These are phyloP conservation scores for Kwoniella shandongensis DNA, from an alignment of 768 basidiomycete species.

Conservation along the genomic window DNA sequence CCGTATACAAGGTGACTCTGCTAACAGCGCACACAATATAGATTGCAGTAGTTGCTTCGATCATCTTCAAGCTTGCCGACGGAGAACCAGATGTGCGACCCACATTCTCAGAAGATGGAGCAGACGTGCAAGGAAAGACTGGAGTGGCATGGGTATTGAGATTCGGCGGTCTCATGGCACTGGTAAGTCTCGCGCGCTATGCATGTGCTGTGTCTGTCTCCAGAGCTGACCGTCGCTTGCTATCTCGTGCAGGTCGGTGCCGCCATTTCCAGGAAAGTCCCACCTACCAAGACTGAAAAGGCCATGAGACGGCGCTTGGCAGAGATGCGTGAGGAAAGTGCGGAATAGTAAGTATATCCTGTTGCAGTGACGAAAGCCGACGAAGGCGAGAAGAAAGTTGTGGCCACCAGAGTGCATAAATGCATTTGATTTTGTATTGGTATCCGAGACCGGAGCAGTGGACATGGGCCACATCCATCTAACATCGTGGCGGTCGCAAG, in stretches of 20 bases:
- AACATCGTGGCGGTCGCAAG: no score
- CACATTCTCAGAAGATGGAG: slow-evolving; percentile 56
- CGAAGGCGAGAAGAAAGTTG: no score
- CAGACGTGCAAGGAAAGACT: slow-evolving; percentile 67
- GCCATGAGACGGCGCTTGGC: slow-evolving; percentile 77
- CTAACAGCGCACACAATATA: slow-evolving; percentile 43
- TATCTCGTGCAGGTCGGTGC: slow-evolving; percentile 62
- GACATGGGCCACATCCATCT: no score
- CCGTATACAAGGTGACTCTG: neutral
- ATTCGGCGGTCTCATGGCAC: slow-evolving; percentile 82
- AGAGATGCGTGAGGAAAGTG: slow-evolving; percentile 69
- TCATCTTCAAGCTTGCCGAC: slow-evolving; percentile 81
- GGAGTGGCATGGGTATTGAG: slow-evolving; percentile 93
- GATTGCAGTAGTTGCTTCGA: slow-evolving; percentile 81
- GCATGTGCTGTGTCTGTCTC: neutral
- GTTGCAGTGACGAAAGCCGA: no score
- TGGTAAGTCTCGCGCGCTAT: slow-evolving; percentile 55
- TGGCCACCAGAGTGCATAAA: no score
- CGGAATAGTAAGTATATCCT: slow-evolving; percentile 56
- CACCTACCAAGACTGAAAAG: slow-evolving; percentile 86
- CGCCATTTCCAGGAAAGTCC: slow-evolving; percentile 72
- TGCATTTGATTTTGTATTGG: no score
- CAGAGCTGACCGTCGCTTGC: neutral
- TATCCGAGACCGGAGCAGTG: no score
- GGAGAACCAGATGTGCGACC: slow-evolving; percentile 49